Base-by-base conservation (phyloP, 1,284 basidiomycete genomes). In the Mixia osmundae region DNA sequence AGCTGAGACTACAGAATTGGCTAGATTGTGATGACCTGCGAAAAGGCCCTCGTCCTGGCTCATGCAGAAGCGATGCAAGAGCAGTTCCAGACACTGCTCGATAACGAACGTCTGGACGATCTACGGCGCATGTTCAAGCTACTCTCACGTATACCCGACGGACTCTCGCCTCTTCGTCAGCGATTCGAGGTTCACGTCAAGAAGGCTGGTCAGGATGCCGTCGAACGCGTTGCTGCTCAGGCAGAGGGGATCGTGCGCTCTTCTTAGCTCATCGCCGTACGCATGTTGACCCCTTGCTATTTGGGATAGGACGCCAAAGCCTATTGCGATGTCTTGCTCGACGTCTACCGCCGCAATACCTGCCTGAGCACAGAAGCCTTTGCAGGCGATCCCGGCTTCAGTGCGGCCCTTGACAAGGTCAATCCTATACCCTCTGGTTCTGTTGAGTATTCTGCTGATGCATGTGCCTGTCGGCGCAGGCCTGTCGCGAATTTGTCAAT, bases 171-270 rank as follows among this genome's bases (percentile, higher is more conserved):
- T 2, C 59, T 95, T 43, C 71, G 85, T 50, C 77, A 76, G 62
- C 74, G 74, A 52, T 97, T 97, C 56, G 89, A 95, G 59, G 71
- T 70, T 43, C 83, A 94, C 53, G 85, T 94, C 55, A 94, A 91
- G 65, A 69, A 71, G 43, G 72, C 77, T 5, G 91, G 91, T 36
- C 58, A 85, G 39, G 66, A 68, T 8, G 76, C 82, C 0, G 74
- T 97, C 19, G 70, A 74, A 38, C 85, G 80, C 53, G 65, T 89
- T 3, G 74, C 71, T 8, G 46, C 35, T 5, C 28, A 33, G 4
- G 39, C 31, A 25, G 71, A 72, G 25, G 72, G 67, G 33, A 12
- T n/a, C 6, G 11, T 4, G 5, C 18, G 15, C 19, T 2, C 30
- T n/a, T 5, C 14, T 25, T 12, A 24, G 4, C n/a, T 18, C 32